phyloP scores from a whole-genome alignment of 345 rosid genomes.

The Populus pruinosa region DNA sequence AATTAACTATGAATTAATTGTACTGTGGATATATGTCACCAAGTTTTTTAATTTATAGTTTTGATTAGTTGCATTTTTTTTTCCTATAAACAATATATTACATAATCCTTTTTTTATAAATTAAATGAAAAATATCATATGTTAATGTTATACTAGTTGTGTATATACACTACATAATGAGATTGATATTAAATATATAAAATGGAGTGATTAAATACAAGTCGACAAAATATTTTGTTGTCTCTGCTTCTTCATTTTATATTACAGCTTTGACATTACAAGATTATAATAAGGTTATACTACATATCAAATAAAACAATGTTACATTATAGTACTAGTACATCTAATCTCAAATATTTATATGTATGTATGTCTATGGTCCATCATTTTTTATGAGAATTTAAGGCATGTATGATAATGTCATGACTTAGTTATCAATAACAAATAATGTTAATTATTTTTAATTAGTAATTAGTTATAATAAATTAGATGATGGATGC shows the following conservation, averaged over 20 bases:
- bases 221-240: background rate
- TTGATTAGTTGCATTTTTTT: background rate
- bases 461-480: background rate
- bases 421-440: background rate
- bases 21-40: background rate
- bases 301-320: background rate
- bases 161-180: too few relatives aligned
- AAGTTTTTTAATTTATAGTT: background rate
- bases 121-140: background rate
- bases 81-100: background rate
- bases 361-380: background rate
- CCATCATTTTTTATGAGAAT: background rate
- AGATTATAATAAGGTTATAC: conserved; percentile 6
- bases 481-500: background rate
- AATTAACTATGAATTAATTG: background rate
- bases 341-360: background rate
- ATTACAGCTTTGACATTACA: conserved; percentile 26
- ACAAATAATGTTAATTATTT: too few relatives aligned
- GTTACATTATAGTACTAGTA: background rate
- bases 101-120: background rate
- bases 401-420: background rate
- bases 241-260: background rate
- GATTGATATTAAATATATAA: background rate
- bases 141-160: too few relatives aligned
- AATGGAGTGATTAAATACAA: background rate